Evolutionary conservation across 257 asterid genomes (phyloP), one percentile per base, ranked within the genome.

Genomic region (Rehmannia glutinosa): DNA sequence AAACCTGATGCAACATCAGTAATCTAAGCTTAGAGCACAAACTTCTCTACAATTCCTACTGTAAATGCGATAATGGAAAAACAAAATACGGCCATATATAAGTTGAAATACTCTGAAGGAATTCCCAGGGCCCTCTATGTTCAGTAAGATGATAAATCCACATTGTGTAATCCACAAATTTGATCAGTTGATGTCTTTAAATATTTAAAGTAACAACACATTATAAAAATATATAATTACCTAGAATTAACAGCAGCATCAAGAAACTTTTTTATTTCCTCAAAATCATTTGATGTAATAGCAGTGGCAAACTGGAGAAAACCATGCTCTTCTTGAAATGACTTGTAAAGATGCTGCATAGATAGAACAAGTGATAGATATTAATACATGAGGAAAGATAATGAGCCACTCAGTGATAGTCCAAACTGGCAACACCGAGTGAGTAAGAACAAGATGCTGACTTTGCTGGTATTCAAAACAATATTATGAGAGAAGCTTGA

Each of bases 221-320:
- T 41, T 23, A 50, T 30, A n/a, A 69, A 53, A n/a, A 17, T 53
- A 10, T 33, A 68, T 13, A 46, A 59, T 71, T 75, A 90, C 99
- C 97, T 88, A 63, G 83, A 70, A 78, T 81, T 89, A 73, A 94
- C 96, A 54, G 97, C 85, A 78, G 84, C 92, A 75, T 88, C 91
- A 73, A 94, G 96, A 78, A 94, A 91, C 42, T 82, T 84, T n/a
- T 92, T 93, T 81, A 94, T 94, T 82, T 88, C 96, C 80, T 94
- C 97, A 0, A 91, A 91, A 79, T 94, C 97, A 56, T 85, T 85
- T 69, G 99, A 94, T 76, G 91, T 71, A 73, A 85, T 76, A 71
- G 94, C 84, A 66, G 95, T 89, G 46, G 95, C 96, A 78, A 85
- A 94, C 77, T 91, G 91, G 46, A 94, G 73, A 77, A 77, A 83